Evolutionary conservation across 2,329 filamentous ascomycete species (phyloP).

Genomic region (Orbilia javanica): DNA sequence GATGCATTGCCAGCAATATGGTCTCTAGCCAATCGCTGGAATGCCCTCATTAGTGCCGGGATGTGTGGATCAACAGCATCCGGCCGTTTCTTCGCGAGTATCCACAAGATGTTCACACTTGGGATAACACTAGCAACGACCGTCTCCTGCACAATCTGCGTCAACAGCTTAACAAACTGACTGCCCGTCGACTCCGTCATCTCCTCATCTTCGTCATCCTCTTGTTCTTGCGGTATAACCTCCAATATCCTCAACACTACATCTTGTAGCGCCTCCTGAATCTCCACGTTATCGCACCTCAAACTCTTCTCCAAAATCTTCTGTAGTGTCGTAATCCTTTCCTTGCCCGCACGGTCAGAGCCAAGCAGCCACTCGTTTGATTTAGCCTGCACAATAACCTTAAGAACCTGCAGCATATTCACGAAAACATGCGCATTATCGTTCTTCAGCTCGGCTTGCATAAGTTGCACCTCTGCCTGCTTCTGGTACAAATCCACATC

Average conservation of each 20-base stretch:
- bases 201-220: constrained; percentile 86
- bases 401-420: constrained; percentile 92
- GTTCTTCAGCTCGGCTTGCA: constrained; percentile 82
- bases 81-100: constrained; percentile 84
- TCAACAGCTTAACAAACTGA: constrained; percentile 87
- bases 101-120: constrained; percentile 94
- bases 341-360: constrained; percentile 69
- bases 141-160: constrained; percentile 86
- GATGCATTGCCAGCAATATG: constrained; percentile 76
- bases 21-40: constrained; percentile 94
- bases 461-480: constrained; percentile 78
- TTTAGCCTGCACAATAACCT: constrained; percentile 88
- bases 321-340: constrained; percentile 76
- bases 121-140: constrained; percentile 85
- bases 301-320: constrained; percentile 90
- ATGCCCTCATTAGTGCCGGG: constrained; percentile 86
- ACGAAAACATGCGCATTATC: constrained; percentile 77
- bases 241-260: constrained; percentile 86
- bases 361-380: constrained; percentile 86
- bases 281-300: constrained; percentile 87
- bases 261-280: constrained; percentile 86
- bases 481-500: constrained; percentile 93
- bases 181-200: constrained; percentile 80
- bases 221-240: constrained; percentile 82
- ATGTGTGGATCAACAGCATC: constrained; percentile 92